Conservation (phyloP, 2,329 filamentous ascomycete genomes). For the Colletotrichum simmondsii region DNA sequence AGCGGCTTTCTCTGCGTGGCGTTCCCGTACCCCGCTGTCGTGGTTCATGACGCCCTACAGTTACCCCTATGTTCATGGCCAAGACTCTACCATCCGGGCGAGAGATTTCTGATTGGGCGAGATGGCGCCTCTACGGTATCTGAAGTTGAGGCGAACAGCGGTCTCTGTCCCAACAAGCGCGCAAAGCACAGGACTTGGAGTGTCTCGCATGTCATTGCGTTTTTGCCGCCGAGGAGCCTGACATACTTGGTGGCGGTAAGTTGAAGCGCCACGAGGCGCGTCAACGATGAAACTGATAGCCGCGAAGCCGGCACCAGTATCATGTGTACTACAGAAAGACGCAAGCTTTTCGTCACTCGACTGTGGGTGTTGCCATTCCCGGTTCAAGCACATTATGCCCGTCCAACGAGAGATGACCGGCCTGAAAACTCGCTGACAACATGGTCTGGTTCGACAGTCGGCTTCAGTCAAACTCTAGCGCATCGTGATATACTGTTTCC, state of each 20-base stretch:
- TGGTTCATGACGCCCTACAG: not conserved
- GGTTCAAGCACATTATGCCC: not conserved
- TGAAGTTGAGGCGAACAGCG: not conserved
- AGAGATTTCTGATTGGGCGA: not conserved
- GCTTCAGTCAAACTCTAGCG: not conserved
- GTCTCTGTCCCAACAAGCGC: slow-evolving; percentile 4
- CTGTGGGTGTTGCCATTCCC: not conserved
- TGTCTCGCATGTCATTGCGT: not conserved
- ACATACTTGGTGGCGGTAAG: not conserved
- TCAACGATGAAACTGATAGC: not conserved
- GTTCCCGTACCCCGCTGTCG: not conserved
- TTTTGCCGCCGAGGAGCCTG: not conserved
- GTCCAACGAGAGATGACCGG: not conserved
- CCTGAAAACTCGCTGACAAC: not conserved
- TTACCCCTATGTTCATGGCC: not conserved
- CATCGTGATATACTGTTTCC: not conserved
- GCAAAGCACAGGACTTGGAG: not conserved
- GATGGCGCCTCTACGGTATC: not conserved
- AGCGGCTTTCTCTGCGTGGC: not conserved
- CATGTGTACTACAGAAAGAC: not conserved
- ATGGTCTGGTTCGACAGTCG: too few species aligned
- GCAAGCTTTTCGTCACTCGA: not conserved
- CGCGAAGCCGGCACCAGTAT: not conserved
- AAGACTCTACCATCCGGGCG: not conserved
- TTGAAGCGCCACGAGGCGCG: not conserved